Percentiles rank a stretch among this genome's conserved stretches.
Evolutionary conservation across 1,284 basidiomycete species (phyloP).

Genomic region (Takashimella tepidaria): DNA sequence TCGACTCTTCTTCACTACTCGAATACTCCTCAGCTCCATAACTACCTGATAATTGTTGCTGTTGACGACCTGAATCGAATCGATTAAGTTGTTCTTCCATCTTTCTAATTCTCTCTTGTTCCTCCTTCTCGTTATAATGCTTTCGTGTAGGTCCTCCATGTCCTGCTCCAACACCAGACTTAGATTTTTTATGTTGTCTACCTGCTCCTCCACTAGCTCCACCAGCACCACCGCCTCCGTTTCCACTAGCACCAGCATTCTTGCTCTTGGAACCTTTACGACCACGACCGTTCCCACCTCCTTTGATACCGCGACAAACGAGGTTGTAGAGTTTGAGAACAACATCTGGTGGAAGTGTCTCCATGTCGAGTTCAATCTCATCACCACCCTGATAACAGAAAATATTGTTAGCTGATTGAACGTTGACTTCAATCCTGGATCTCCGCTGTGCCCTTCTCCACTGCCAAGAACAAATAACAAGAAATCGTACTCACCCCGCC

Average conservation of each 20-base stretch:
- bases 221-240: background rate
- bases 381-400: slow-evolving; percentile 67
- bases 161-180: slow-evolving; percentile 65
- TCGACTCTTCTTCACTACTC: slow-evolving; percentile 41
- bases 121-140: slow-evolving; percentile 52
- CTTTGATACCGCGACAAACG: slow-evolving; percentile 59
- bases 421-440: too few species aligned
- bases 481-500: slow-evolving; percentile 78
- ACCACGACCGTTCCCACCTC: slow-evolving; percentile 9
- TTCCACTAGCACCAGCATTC: slow-evolving; percentile 8
- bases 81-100: slow-evolving; percentile 59
- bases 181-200: slow-evolving; percentile 10
- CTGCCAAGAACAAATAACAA: too few species aligned
- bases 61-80: slow-evolving; percentile 26
- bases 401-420: too few species aligned
- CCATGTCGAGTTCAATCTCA: slow-evolving; percentile 96
- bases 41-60: slow-evolving; percentile 11
- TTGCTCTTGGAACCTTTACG: slow-evolving; percentile 15
- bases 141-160: slow-evolving; percentile 83
- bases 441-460: too few species aligned
- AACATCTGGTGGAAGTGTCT: slow-evolving; percentile 73
- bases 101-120: slow-evolving; percentile 69
- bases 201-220: background rate
- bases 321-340: slow-evolving; percentile 89
- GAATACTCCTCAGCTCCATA: slow-evolving; percentile 32